Percentiles rank a stretch among this genome's conserved stretches.
These are phyloP conservation scores for Pachyrhizus erosus DNA, from an alignment of 306 rosid species.

Conservation along the genomic window DNA sequence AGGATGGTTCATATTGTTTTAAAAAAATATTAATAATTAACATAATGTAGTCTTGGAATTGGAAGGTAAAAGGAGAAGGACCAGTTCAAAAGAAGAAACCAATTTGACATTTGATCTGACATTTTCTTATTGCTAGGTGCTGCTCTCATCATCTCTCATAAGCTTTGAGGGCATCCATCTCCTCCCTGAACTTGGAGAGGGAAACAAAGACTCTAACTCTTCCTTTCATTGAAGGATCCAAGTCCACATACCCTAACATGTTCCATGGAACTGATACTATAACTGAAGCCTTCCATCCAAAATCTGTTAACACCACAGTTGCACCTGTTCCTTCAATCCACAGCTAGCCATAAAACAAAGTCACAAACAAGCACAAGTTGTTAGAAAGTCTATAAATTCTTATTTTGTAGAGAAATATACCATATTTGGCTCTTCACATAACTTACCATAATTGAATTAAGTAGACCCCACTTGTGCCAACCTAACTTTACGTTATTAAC, in stretches of 20 bases:
- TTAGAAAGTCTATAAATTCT: too few species aligned
- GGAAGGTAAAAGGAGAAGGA: not conserved
- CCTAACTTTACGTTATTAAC: too few species aligned
- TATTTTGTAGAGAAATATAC: too few species aligned
- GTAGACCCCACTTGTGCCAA: too few species aligned
- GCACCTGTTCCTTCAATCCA: constrained; percentile 50
- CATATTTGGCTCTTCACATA: too few species aligned
- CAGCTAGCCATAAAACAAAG: too few species aligned
- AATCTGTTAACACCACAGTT: constrained; percentile 52
- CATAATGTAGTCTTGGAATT: too few species aligned
- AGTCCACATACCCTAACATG: constrained; percentile 54
- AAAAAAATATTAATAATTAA: too few species aligned
- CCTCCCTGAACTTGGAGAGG: constrained; percentile 59
- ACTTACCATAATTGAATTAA: too few species aligned
- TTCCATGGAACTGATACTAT: constrained; percentile 55
- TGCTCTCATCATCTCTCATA: constrained; percentile 35
- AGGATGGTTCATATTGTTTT: not conserved
- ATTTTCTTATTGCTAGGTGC: not conserved
- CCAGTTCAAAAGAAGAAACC: not conserved
- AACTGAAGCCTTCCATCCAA: constrained; percentile 57
- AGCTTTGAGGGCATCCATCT: constrained; percentile 54
- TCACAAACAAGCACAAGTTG: too few species aligned
- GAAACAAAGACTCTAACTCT: constrained; percentile 58
- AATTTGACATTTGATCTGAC: not conserved
- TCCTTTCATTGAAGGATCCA: constrained; percentile 58